Evolutionary conservation across 805 yeast species (phyloP), one percentile per base, ranked within the genome.

Genomic region (Yarrowia bubula): DNA sequence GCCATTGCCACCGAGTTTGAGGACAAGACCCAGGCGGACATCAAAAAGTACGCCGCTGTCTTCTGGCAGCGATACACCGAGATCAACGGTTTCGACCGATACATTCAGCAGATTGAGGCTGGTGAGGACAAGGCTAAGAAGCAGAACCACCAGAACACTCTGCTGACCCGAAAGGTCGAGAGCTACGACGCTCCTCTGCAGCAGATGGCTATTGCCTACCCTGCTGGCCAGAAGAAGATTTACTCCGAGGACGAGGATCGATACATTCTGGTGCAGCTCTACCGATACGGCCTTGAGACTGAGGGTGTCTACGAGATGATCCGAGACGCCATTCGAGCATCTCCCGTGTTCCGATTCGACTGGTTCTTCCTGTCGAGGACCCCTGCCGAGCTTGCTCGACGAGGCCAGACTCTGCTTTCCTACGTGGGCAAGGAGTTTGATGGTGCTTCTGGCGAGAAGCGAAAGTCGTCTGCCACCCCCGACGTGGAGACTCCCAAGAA

Each of bases 201-300:
- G 70, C 92, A 92, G 66, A 77, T 93, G 72, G 80, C 75, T 2
- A 80, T 93, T 66, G 83, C 84, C 68, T 86, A 82, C 69, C 96
- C 96, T 4, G 91, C 96, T 10, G 80, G 83, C n/a, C 83, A 88
- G 4, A 84, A 84, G 71, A 84, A 86, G 72, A 81, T 86, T 0
- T 95, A 86, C 75, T 84, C 90, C 9, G 95, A 89, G 48, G 96
- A 88, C 67, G 98, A 93, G 73, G 99, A 93, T 74, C 81, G 97
- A 68, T 93, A 89, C 75, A 78, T 93, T 69, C 76, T 95, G 65
- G 83, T 91, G 8, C 90, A 88, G 77, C 77, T 91, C 73, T 86
- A 88, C 76, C 81, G 87, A 67, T 83, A 84, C 71, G 99, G 99
- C 0, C 75, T 92, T 31, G 96, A 90, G 69, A 79, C 86, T 18